These are phyloP conservation scores for Spathaspora boniae DNA, from an alignment of 805 yeast species.

Conservation along the genomic window DNA sequence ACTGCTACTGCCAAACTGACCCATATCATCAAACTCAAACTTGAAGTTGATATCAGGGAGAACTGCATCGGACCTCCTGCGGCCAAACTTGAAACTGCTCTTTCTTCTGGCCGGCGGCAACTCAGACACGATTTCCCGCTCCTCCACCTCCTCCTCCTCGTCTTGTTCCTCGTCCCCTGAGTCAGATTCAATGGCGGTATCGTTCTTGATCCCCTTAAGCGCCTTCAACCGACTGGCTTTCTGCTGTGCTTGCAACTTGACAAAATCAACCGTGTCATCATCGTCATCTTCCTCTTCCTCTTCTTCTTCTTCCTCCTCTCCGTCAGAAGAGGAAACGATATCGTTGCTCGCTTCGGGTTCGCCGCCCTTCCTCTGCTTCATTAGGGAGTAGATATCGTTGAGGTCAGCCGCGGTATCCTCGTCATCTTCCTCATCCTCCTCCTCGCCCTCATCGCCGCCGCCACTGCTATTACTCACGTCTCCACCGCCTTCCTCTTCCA, in stretches of 20 bases:
- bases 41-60: constrained; percentile 41
- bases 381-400: constrained; percentile 22
- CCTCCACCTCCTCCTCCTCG: not conserved
- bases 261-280: constrained; percentile 70
- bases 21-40: constrained; percentile 38
- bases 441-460: not conserved
- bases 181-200: constrained; percentile 6
- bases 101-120: constrained; percentile 4
- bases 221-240: constrained; percentile 53
- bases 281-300: constrained; percentile 57
- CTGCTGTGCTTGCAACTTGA: constrained; percentile 64
- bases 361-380: constrained; percentile 11
- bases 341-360: constrained; percentile 7
- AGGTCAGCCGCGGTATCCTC: constrained; percentile 12
- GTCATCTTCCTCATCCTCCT: constrained; percentile 10
- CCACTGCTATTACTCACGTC: constrained; percentile 5
- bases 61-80: constrained; percentile 35
- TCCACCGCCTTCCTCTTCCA: constrained; percentile 11
- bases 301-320: constrained; percentile 21
- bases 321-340: constrained; percentile 7
- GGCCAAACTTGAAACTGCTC: constrained; percentile 24
- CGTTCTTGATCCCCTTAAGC: constrained; percentile 17
- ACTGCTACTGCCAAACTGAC: not conserved
- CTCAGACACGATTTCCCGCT: not conserved
- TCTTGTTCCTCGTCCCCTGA: constrained; percentile 3